Evolutionary conservation across 805 yeast species (phyloP), one percentile per base, ranked within the genome.

Genomic region (Zygosaccharomyces lentus): DNA sequence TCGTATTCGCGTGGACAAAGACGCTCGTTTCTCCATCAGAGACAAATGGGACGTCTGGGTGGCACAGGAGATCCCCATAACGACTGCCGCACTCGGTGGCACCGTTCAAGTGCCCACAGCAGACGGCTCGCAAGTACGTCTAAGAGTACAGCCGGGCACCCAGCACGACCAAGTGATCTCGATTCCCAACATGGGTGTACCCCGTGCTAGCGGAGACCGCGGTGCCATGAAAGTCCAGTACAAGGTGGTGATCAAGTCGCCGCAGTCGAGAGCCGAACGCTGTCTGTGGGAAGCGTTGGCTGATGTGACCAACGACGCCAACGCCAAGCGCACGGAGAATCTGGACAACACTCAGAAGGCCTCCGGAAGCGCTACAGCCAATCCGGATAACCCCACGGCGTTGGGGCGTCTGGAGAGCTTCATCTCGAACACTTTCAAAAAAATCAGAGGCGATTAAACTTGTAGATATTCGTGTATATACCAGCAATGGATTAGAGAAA

Each of bases 81-180:
- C 99, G 1, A 93, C 99, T 0, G 99, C 99, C 1, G 89, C 96
- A 0, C 72, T 93, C 37, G 99, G 99, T 50, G 99, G 99, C 31
- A 81, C 79, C 37, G 76, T 93, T 17, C 80, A 84, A 40, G 78
- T 93, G n/a, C 98, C 98, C 27, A 91, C 99, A 0, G 77, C 93
- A 23, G 87, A 81, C 52, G 97, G 95, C 4, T 77, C 77, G 34
- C 75, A 75, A 29, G 71, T 95, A 42, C 84, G 88, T 64, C 68
- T 93, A 46, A 87, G 81, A 66, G 82, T 93, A 9, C 82, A 95
- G 42, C 70, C 86, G 0, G 98, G 96, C 1, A 86, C 96, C 0
- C 95, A 87, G 60, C 70, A 77, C 34, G 95, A 91, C 21, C 77
- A 81, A 43, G 73, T 73, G 17, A 77, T 90, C 41, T 81, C 85